These are phyloP conservation scores for Ceratobasidium sp. DNA, from an alignment of 1,284 basidiomycete genomes.

Conservation along the genomic window DNA sequence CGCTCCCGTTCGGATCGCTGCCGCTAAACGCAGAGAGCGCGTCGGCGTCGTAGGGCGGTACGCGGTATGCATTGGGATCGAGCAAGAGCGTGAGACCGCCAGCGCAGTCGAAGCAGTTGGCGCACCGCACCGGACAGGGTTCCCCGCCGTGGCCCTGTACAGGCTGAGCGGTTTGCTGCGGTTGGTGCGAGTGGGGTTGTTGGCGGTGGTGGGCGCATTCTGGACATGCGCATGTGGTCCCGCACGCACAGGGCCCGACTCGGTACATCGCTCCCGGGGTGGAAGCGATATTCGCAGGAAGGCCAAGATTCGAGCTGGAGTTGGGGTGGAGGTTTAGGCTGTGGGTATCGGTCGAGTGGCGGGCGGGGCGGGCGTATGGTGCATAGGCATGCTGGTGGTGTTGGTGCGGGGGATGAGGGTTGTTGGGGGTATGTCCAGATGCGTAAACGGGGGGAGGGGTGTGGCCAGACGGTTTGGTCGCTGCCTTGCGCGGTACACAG, in stretches of 20 bases:
- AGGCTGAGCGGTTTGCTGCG: not conserved
- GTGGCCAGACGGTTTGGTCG: conserved; percentile 48
- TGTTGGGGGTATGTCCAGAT: conserved; percentile 23
- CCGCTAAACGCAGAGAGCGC: conserved; percentile 4
- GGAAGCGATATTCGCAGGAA: conserved; percentile 45
- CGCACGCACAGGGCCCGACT: conserved; percentile 65
- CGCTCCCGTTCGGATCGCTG: conserved; percentile 21
- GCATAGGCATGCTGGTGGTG: conserved; percentile 45
- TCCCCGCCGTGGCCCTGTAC: conserved; percentile 33
- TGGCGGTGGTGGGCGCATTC: conserved; percentile 71
- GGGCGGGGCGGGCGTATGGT: conserved; percentile 40
- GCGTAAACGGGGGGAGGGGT: conserved; percentile 23
- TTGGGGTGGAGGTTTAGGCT: conserved; percentile 56
- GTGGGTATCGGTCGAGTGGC: conserved; percentile 46
- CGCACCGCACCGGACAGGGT: conserved; percentile 24
- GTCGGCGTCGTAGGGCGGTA: not conserved
- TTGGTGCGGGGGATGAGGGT: conserved; percentile 47
- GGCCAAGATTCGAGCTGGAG: conserved; percentile 62
- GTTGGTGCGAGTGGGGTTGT: conserved; percentile 14
- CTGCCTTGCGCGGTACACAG: conserved; percentile 56
- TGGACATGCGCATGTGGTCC: conserved; percentile 71
- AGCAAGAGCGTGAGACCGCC: conserved; percentile 32
- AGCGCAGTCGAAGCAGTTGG: conserved; percentile 29
- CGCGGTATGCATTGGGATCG: not conserved
- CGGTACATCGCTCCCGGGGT: conserved; percentile 40